Conservation (phyloP, 352 stramenopile species). For the Hyaloperonospora arabidopsidis region DNA sequence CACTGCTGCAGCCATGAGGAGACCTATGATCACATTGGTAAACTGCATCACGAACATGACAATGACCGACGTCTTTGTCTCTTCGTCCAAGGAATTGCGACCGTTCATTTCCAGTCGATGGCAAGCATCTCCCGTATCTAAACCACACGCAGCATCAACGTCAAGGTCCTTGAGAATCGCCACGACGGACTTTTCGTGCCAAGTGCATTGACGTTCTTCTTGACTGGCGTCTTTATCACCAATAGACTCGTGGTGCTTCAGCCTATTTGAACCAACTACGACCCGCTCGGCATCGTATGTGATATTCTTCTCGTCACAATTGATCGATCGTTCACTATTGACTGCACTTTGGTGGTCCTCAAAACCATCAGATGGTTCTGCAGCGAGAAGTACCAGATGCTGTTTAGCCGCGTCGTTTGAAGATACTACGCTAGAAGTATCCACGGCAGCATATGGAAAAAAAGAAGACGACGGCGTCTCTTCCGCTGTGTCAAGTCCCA, state of each 20-base stretch:
- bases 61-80: conserved; percentile 44
- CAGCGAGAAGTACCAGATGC: too few relatives aligned
- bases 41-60: conserved; percentile 72
- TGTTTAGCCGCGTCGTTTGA: too few relatives aligned
- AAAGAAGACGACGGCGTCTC: conserved; percentile 25
- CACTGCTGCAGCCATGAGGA: conserved; percentile 50
- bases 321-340: too few relatives aligned
- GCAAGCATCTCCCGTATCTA: conserved; percentile 27
- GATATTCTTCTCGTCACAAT: too few relatives aligned
- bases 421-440: conserved; percentile 45
- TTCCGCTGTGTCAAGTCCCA: conserved; percentile 19
- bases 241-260: conserved; percentile 58
- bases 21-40: conserved; percentile 67
- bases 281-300: conserved; percentile 48
- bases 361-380: too few relatives aligned
- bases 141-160: conserved; percentile 33
- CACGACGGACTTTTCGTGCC: conserved; percentile 43
- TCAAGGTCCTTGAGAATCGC: conserved; percentile 36
- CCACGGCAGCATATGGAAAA: conserved; percentile 32
- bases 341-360: too few relatives aligned
- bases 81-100: conserved; percentile 43
- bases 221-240: conserved; percentile 27
- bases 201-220: conserved; percentile 37
- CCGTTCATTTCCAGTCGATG: conserved; percentile 37
- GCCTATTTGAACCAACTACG: conserved; percentile 30